Evolutionary conservation across 331 rosid genomes (phyloP).

Genomic region (Ulmus americana): DNA sequence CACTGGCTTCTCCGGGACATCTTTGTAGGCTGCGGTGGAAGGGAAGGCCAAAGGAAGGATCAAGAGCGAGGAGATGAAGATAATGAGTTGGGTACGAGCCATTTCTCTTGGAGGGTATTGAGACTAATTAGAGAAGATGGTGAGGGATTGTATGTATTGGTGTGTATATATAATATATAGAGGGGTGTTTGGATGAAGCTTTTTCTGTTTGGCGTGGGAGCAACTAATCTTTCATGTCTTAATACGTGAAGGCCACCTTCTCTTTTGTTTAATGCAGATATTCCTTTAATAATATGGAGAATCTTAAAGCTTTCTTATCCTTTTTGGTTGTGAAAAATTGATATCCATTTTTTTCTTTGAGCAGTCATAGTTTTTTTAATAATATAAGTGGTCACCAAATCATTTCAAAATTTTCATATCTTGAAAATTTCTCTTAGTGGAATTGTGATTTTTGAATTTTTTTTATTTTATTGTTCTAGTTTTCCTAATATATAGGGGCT

Average conservation of each 20-base stretch:
- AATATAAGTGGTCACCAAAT: neutral
- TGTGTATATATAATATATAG: constrained; percentile 20
- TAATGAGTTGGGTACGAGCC: constrained; percentile 40
- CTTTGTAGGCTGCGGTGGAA: constrained; percentile 29
- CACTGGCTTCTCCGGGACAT: constrained; percentile 14
- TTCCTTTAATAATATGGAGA: neutral
- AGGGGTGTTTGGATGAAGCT: neutral
- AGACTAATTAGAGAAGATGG: constrained; percentile 1
- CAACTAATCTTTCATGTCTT: constrained; percentile 28
- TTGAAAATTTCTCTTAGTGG: neutral
- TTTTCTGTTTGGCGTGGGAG: constrained; percentile 27
- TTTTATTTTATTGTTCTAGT: neutral
- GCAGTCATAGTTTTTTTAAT: neutral
- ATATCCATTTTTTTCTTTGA: neutral
- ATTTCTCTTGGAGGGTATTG: constrained; percentile 31
- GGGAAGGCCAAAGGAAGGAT: constrained; percentile 40
- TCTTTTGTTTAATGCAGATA: constrained; percentile 1
- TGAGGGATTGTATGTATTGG: constrained; percentile 9
- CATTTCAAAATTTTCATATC: constrained; percentile 4
- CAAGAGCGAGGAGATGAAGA: constrained; percentile 36
- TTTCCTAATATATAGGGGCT: no score
- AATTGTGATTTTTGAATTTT: neutral
- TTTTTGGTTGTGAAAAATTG: neutral
- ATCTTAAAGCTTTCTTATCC: neutral
- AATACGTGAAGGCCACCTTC: constrained; percentile 52